phyloP scores from a whole-genome alignment of 768 basidiomycete genomes.

The Tricholoma sp. region DNA sequence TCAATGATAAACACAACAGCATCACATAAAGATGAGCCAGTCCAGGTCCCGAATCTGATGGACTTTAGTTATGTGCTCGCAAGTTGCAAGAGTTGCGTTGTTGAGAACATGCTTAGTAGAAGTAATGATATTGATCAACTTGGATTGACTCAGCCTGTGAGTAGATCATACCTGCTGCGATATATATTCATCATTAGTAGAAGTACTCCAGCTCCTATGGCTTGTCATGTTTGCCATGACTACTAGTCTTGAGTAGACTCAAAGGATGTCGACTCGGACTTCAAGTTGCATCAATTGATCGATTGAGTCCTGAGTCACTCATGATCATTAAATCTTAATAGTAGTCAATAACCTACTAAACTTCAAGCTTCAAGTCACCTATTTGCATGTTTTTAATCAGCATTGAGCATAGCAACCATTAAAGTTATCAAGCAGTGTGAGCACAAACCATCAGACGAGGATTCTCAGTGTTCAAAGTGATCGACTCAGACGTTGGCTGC shows the following conservation, averaged over 20 bases:
- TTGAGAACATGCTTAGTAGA: neutral
- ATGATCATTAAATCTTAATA: neutral
- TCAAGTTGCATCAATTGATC: neutral
- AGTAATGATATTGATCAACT: neutral
- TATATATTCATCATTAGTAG: neutral
- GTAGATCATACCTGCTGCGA: neutral
- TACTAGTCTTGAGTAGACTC: neutral
- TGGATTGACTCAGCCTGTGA: neutral
- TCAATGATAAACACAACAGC: neutral
- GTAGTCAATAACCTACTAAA: neutral
- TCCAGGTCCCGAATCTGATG: neutral
- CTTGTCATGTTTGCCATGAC: neutral
- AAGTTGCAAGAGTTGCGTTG: neutral
- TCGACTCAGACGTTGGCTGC: neutral
- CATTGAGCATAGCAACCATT: neutral
- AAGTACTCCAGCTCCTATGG: neutral
- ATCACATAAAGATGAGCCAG: neutral
- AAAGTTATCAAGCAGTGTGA: neutral
- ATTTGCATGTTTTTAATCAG: neutral
- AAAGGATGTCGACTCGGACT: too few relatives aligned
- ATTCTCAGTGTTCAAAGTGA: neutral
- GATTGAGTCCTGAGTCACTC: neutral
- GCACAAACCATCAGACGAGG: neutral
- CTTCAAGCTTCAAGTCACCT: neutral
- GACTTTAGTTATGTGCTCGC: neutral